Base-by-base conservation (phyloP, 1,284 basidiomycete species). In the Albatrellus sp. region DNA sequence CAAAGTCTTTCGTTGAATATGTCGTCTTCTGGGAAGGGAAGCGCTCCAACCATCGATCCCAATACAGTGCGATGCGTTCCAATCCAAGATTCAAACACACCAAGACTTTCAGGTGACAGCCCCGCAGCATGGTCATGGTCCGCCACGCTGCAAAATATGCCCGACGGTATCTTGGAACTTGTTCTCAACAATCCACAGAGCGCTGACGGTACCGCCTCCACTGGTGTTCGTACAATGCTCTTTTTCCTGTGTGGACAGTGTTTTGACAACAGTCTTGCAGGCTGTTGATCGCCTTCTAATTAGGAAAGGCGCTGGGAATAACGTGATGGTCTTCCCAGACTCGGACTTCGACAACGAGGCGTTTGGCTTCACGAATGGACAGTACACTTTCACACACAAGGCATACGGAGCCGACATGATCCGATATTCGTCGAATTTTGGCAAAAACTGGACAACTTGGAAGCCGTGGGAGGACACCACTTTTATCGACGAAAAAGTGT, bases 401-500 rank as follows among this genome's bases (percentile, higher is more conserved):
- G 90, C 90, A 2, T 72, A 73, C 40, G 90, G 90, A 42, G 90
- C 90, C n/a, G 89, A 93, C 52, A 77, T 66, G 67, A 81, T 88
- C 68, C 75, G 90, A 39, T 92, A 90, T 61, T 81, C 85, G 8
- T 75, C 77, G 65, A 82, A 92, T 65, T 93, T 85, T 55, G 89
- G 86, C n/a, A 70, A 76, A 60, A 83, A 75, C 52, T 93, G 89
- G 88, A 73, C 84, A 2, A 59, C 70, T 10, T 93, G 90, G 90
- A 62, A 64, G 31, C 65, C 66, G 36, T 92, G 83, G 75, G 84
- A 90, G 63, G 70, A 76, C 43, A 72, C 66, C n/a, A 80, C 82
- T 1, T 70, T 65, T 0, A 73, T 93, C 45, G 70, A 81, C 47
- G 59, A 73, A 10, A 64, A 61, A 10, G 48, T 74, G 12, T 85